Base-by-base conservation (phyloP, 2,329 filamentous ascomycete species). In the Herpotrichia juniperi region DNA sequence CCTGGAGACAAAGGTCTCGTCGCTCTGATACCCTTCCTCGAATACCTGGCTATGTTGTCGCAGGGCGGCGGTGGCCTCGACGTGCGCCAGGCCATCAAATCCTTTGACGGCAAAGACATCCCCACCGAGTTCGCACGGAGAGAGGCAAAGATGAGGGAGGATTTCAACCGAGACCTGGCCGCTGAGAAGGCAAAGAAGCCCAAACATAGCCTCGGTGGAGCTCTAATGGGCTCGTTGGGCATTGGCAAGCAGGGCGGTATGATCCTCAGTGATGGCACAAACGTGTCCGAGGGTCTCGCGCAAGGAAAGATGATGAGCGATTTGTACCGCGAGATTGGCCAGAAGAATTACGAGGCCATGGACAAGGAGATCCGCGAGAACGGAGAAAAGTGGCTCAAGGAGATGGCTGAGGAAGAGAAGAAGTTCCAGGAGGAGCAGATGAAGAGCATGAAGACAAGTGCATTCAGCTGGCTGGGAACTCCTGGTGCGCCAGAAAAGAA, bases 251-350 rank as follows among this genome's bases (percentile, higher is more conserved):
- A 86, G 64, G 44, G 66, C 62, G 60, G 90, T 44, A 75, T 81
- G 67, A 88, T 77, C 3, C 64, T 78, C 11, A 69, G 69, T 11
- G 73, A 75, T 51, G 72, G 67, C 14, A 73, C 85, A 57, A 86
- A 83, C 62, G 82, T 89, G 1, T 82, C 83, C 2, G 91, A 96
- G 71, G 91, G 90, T 11, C 85, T 94, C 56, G 87, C 89, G 2
- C 87, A 96, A 75, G 94, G 93, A 65, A 99, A 97, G 84, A 97
- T 97, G 91, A 80, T 97, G 61, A 92, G 93, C 76, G 94, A 99
- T 70, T 87, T 96, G 74, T 92, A 94, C 45, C 87, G 94, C 44
- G 94, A 99, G 78, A 85, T 92, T 44, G 94, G 94, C 28, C 90
- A 93, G 77, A 88, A 88, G 73, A 89, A 93, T 75, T 99, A 97